Conservation (phyloP, 2,329 filamentous ascomycete genomes). For the Penicillium sp. region DNA sequence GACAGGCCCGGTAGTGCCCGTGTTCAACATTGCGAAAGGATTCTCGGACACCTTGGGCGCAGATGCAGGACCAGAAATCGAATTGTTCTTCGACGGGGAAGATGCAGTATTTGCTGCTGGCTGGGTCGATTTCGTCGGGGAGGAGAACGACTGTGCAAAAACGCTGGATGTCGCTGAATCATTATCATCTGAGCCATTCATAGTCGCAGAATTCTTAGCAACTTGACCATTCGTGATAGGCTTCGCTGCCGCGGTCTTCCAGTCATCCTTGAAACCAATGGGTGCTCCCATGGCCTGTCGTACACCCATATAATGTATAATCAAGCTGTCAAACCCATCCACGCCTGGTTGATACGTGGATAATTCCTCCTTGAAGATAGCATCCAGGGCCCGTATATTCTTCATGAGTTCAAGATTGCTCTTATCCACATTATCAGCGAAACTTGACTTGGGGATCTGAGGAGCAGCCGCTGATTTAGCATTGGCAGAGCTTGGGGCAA, state of each 20-base stretch:
- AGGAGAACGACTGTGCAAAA: constrained; percentile 27
- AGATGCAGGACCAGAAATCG: not conserved
- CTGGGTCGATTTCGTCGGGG: not conserved
- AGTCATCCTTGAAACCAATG: constrained; percentile 23
- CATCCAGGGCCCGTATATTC: constrained; percentile 40
- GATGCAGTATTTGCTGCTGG: not conserved
- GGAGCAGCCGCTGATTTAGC: constrained; percentile 4
- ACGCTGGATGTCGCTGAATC: constrained; percentile 21
- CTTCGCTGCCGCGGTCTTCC: not conserved
- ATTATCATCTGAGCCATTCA: constrained; percentile 4
- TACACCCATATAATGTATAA: constrained; percentile 44
- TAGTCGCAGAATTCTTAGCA: not conserved
- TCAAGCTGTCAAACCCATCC: constrained; percentile 40
- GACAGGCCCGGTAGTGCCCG: not conserved
- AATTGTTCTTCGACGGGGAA: not conserved
- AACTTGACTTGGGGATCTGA: constrained; percentile 20
- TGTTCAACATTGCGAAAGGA: not conserved
- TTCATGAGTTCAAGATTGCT: constrained; percentile 29
- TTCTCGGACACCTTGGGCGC: not conserved
- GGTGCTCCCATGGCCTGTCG: constrained; percentile 44
- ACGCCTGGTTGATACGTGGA: constrained; percentile 35
- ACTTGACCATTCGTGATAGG: not conserved
- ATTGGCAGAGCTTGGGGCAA: not conserved
- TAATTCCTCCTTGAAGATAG: constrained; percentile 39
- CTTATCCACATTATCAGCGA: constrained; percentile 22